Evolutionary conservation across 805 yeast genomes (phyloP), one percentile per base, ranked within the genome.

Genomic region (Isabelozyma heimii): DNA sequence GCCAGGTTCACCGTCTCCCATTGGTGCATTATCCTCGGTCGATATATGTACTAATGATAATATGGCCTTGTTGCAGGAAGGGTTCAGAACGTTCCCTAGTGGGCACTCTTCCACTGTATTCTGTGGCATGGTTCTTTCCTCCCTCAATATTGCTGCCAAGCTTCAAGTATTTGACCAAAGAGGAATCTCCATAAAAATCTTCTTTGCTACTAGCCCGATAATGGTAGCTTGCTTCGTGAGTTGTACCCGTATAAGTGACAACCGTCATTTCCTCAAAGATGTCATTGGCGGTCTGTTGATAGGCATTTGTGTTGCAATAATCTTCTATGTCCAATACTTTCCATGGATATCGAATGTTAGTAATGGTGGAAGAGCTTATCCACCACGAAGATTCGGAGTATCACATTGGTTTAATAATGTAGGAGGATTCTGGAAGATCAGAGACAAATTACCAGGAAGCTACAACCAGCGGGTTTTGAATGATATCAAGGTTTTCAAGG

Each of bases 161-260:
- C 51, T 67, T 37, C 67, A 66, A 46, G 56, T 70, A 2, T 69
- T 70, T 52, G 75, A 70, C 48, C 60, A 61, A 7, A 57, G 74
- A 40, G 72, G 72, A 1, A 57, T 66, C 5, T 62, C 73, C 8
- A 53, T 63, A 44, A 72, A 72, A 45, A 52, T 67, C 0, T 30
- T 74, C 0, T 12, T 67, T 5, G 60, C 70, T 1, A 42, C 71
- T 2, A n/a, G 66, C 2, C 81, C 81, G 0, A 49, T 70, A 4
- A 49, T 61, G 10, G 37, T 69, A 3, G 72, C 80, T 0, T 44
- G 63, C 1, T 56, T 60, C 40, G 67, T 77, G 2, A 55, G 77
- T 0, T 62, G 69, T 17, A 69, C 81, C 2, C 58, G 81, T 47
- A 61, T 72, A n/a, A 72, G 81, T n/a, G 82, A 77, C 51, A 72